Base-by-base conservation (phyloP, 768 basidiomycete genomes). In the Scleroderma bovista region DNA sequence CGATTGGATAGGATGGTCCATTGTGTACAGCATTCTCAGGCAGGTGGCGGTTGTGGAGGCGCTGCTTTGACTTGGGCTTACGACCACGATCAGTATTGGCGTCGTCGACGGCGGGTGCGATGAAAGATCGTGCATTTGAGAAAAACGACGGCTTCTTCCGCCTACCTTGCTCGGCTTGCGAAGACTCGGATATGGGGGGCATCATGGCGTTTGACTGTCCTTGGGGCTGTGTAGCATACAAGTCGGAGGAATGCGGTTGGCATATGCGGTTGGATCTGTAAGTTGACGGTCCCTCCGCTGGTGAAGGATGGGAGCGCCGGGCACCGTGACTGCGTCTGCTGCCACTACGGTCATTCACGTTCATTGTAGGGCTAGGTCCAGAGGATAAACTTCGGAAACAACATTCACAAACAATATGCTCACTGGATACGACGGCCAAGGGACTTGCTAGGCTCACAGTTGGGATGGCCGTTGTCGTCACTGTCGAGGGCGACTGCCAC, bases 211-310 rank as follows among this genome's bases (percentile, higher is more conserved):
- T 53, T 10, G 24, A 16, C 36, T 47, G 48, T 31, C 47, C 43
- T 24, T 55, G 54, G 6, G 57, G 60, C 19, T 64, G 66, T 9
- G 38, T 23, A 3, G 51, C 48, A 19, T 53, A 60, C 26, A 61
- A 45, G 36, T 69, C 70, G 2, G 70, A 67, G 8, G 72, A 72
- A 42, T 60, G 61, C 24, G 72, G 70, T 56, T 67, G 67, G 38
- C 59, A 61, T 36, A 67, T 61, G 40, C 65, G 64, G 17, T 62
- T 45, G 2, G 44, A 45, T 16, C 33, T 45, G 44, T n/a, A n/a
- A 13, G 17, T 38, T 2, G 50, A 39, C 17, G 20, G 46, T 32
- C 6, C 16, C 45, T 51, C 50, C 47, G 9, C 31, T 11, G 36
- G 39, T n/a, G 24, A 19, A 22, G 7, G 10, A 23, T 39, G 36